Conservation (phyloP, 768 basidiomycete genomes). For the Boletus rubescentipes region DNA sequence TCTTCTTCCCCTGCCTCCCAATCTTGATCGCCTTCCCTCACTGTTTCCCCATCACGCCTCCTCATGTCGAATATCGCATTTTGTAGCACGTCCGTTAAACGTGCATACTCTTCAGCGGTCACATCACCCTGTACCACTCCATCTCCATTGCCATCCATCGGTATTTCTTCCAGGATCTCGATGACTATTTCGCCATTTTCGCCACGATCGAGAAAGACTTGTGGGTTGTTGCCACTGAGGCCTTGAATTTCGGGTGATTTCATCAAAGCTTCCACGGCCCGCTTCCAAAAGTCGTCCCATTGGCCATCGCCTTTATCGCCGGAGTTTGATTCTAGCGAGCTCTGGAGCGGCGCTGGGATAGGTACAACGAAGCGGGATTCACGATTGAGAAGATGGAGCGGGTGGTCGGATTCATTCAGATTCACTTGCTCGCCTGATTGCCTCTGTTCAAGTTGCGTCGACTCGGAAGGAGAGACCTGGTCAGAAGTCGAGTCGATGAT, state of each 20-base stretch:
- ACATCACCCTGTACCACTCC: constrained; percentile 27
- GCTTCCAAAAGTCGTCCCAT: constrained; percentile 28
- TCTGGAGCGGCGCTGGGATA: constrained; percentile 21
- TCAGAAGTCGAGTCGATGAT: constrained; percentile 43
- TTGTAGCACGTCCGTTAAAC: constrained; percentile 50
- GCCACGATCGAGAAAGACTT: constrained; percentile 43
- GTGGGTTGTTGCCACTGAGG: constrained; percentile 28
- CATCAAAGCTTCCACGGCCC: constrained; percentile 29
- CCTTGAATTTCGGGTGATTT: constrained; percentile 32
- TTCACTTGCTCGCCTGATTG: constrained; percentile 28
- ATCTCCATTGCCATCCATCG: constrained; percentile 31
- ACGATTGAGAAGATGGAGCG: constrained; percentile 49
- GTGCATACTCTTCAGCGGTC: constrained; percentile 41
- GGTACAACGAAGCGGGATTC: constrained; percentile 48
- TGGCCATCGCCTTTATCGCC: constrained; percentile 17
- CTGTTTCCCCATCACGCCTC: constrained; percentile 33
- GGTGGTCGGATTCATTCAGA: constrained; percentile 54
- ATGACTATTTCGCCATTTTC: constrained; percentile 43
- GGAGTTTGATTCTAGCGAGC: constrained; percentile 16
- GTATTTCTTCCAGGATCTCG: constrained; percentile 46
- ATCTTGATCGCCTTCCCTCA: constrained; percentile 19
- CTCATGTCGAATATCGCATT: constrained; percentile 53
- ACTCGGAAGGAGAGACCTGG: constrained; percentile 23
- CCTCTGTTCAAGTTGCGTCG: constrained; percentile 32
- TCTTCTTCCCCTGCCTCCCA: constrained; percentile 33